Evolutionary conservation across 148 eudicot genomes (phyloP).

Genomic region (Spergularia marina): DNA sequence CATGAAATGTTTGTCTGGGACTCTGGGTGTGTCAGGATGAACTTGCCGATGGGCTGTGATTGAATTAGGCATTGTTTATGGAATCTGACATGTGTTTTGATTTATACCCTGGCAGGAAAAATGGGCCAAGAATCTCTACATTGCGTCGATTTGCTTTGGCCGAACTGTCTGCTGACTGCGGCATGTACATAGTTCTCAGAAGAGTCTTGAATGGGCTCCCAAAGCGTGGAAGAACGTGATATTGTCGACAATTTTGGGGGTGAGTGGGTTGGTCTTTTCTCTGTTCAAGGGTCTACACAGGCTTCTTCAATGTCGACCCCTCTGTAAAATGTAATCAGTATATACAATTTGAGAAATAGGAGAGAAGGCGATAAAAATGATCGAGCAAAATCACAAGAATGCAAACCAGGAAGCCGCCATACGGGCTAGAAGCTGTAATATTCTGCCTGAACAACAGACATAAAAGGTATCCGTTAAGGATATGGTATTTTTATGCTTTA

Average conservation of each 20-base stretch:
- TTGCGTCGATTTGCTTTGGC: conserved; percentile 81
- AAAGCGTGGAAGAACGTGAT: conserved; percentile 5
- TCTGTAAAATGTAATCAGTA: conserved; percentile 33
- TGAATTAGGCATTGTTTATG: no score
- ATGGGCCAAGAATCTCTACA: conserved; percentile 84
- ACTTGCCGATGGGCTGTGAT: not conserved
- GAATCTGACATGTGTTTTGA: not conserved
- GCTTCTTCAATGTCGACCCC: conserved; percentile 3
- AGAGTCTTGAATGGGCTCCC: conserved; percentile 21
- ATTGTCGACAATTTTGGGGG: conserved; percentile 14
- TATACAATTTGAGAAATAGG: conserved; percentile 28
- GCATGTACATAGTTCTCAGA: conserved; percentile 31
- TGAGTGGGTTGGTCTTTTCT: conserved; percentile 18
- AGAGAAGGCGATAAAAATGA: not conserved
- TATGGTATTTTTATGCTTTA: conserved; percentile 19
- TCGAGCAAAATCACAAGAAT: conserved; percentile 6
- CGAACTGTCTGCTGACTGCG: conserved; percentile 69
- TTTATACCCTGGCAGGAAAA: conserved; percentile 57
- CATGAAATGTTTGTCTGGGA: not conserved
- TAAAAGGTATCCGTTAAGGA: conserved; percentile 9
- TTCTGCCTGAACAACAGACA: conserved; percentile 9
- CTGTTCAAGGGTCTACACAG: not conserved
- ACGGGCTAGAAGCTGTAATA: conserved; percentile 26
- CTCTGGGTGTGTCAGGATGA: not conserved
- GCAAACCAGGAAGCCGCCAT: conserved; percentile 15